These are phyloP conservation scores for Fusarium sambucinum DNA, from an alignment of 2,329 filamentous ascomycete genomes.

Conservation along the genomic window DNA sequence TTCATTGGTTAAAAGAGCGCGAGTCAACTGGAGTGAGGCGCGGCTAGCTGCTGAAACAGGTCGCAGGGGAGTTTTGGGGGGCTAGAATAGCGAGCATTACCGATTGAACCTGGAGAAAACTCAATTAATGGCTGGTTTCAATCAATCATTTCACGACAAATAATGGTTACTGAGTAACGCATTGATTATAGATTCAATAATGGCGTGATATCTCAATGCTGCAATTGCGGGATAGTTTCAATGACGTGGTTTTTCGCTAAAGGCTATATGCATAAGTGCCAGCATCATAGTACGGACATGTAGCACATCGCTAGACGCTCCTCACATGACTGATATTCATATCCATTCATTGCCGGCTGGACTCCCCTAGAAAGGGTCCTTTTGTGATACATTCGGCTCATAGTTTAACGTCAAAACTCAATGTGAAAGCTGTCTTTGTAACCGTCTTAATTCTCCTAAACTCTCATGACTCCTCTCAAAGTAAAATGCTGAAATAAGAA, in stretches of 20 bases:
- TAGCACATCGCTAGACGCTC: conserved; percentile 16
- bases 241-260: conserved; percentile 37
- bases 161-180: neutral
- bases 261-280: conserved; percentile 10
- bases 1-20: conserved; percentile 42
- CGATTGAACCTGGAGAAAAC: neutral
- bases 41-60: conserved; percentile 41
- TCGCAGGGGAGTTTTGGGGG: conserved; percentile 13
- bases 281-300: neutral
- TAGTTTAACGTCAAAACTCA: neutral
- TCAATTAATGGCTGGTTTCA: neutral
- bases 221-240: conserved; percentile 21
- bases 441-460: neutral
- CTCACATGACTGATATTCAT: conserved; percentile 44
- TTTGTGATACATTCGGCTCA: conserved; percentile 3
- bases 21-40: conserved; percentile 34
- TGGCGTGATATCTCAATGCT: neutral
- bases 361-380: neutral
- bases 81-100: conserved; percentile 7
- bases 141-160: neutral
- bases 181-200: neutral
- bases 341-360: neutral
- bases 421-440: neutral
- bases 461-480: neutral
- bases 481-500: neutral